Evolutionary conservation across 2,329 filamentous ascomycete species (phyloP), one percentile per base, ranked within the genome.

Genomic region (Alternaria arborescens): DNA sequence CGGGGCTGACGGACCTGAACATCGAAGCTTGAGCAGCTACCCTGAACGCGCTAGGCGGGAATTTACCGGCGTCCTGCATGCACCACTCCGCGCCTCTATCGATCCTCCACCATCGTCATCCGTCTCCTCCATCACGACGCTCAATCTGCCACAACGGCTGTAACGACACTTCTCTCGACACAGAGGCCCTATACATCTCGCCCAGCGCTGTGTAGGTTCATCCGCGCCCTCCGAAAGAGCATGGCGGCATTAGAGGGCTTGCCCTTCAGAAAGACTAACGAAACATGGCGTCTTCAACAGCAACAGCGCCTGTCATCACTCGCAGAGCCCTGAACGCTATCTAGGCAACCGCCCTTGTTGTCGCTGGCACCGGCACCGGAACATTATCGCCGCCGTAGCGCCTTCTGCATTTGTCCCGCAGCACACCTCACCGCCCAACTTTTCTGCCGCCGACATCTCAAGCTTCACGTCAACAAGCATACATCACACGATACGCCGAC

Each of bases 191-290:
- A 59, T 66, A 64, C 65, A 64, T 70, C 63, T 66, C 69, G 64
- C 62, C 59, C 62, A 67, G 69, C 69, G 67, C 68, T 70, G 69
- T 70, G 72, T 73, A 74, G 69, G 69, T 75, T 61, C 52, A 64
- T 66, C 67, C 68, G 65, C 67, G 64, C 71, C 68, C 71, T 67
- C 68, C 42, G 52, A 55, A 52, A 44, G 62, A 71, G 67, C 52
- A 73, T 70, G 67, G 71, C 71, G 63, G 62, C 61, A 64, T 62
- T 66, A 59, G 64, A 71, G 66, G 67, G 69, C 72, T 64, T 67
- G 67, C 68, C 69, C 71, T 72, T 68, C 67, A 65, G 70, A 66
- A 66, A 71, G 64, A 73, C 71, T 73, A 69, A 73, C 72, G 63
- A 69, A 62, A 58, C 65, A 64, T 65, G 60, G 54, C 57, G 60